Evolutionary conservation across 208 protist genomes (phyloP), one percentile per base, ranked within the genome.

Genomic region (Borovskyia barvae): DNA sequence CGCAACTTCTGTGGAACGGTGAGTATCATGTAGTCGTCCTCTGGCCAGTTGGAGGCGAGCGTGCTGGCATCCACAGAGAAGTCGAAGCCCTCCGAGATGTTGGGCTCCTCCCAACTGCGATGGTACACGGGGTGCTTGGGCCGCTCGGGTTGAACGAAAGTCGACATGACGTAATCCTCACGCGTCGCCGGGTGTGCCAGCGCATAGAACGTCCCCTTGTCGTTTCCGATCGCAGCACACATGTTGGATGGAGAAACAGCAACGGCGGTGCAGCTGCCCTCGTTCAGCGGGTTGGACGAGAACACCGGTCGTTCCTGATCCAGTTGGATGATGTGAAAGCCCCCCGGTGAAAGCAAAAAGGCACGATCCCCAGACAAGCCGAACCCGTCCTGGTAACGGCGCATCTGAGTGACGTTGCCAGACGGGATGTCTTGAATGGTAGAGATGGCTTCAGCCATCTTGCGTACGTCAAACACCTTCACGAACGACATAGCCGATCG

Each of bases 11-110:
- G 79, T 8, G 84, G 69, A 8, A 90, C 85, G n/a, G 76, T 74
- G 12, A 93, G 72, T 54, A 95, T 91, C 85, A 95, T 95, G 65
- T 95, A 95, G 55, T 95, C 61, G 17, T 80, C 72, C 39, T 85
- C 79, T 22, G 89, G 89, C 89, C 89, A 95, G 71, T 69, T 85
- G 9, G 89, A 95, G 26, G 84, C 81, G 20, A 95, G 69, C 19
- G 49, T 11, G 57, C 65, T 51, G 52, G 54, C 37, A 47, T 78
- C 73, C 37, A 29, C 22, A 12, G 74, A 54, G 33, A 67, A 72
- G 46, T 93, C 89, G 66, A 92, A 95, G 63, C 79, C 85, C n/a
- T 75, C 74, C 25, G 71, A 78, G 52, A 82, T 80, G 55, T 79
- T 83, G 22, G 70, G 71, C 65, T 87, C 79, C 45, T 67, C 73